Conservation (phyloP, 306 rosid species). For the Prunus mume region DNA sequence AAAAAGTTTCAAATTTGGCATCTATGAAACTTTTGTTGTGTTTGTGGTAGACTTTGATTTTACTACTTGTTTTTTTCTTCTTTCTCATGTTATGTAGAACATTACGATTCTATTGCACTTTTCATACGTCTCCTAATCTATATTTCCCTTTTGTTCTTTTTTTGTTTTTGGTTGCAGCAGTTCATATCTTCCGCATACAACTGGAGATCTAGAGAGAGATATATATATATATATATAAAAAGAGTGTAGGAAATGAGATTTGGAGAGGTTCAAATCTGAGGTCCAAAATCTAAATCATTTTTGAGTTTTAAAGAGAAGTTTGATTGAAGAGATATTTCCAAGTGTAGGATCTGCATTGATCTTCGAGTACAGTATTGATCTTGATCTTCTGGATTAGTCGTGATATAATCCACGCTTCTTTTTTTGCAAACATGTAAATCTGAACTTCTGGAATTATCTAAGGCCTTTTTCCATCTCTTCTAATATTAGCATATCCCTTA, state of each 20-base stretch:
- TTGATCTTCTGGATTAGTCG: constrained; percentile 13
- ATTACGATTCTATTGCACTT: too few species aligned
- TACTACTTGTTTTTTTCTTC: not conserved
- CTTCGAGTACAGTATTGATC: constrained; percentile 20
- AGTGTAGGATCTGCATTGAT: constrained; percentile 34
- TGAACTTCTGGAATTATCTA: constrained; percentile 4
- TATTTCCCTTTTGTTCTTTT: constrained; percentile 16
- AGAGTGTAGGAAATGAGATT: constrained; percentile 2
- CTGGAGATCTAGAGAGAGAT: constrained; percentile 15
- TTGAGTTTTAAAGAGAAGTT: constrained; percentile 29
- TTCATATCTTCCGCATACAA: constrained; percentile 30
- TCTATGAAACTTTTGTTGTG: not conserved
- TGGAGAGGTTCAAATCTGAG: constrained; percentile 19
- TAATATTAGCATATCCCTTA: too few species aligned
- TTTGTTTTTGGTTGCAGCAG: constrained; percentile 36
- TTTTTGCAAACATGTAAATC: constrained; percentile 38
- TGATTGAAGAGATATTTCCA: constrained; percentile 3
- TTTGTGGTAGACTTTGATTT: not conserved
- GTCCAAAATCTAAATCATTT: constrained; percentile 32
- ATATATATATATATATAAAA: constrained; percentile 10
- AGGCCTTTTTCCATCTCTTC: not conserved
- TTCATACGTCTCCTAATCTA: not conserved
- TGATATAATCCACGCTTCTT: constrained; percentile 7
- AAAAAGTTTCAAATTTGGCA: not conserved
- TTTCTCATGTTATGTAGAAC: too few species aligned